Percentiles rank a stretch among this genome's conserved stretches.
Conservation (phyloP, 805 yeast species). For the Lipomyces lipofer region DNA sequence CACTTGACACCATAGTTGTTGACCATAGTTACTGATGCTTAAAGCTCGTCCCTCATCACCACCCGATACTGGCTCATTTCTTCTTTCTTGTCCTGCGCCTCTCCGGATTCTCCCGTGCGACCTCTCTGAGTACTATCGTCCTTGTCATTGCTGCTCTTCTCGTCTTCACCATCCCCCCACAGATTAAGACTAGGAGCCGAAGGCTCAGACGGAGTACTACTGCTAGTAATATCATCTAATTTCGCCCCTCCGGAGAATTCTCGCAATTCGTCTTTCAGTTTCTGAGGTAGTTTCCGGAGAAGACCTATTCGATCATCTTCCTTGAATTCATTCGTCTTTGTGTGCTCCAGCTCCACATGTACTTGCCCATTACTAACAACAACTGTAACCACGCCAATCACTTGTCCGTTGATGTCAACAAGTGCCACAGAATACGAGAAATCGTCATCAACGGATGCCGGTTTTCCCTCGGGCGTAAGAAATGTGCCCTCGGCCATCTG, state of each 20-base stretch:
- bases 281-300: slow-evolving; percentile 10
- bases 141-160: not conserved
- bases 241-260: slow-evolving; percentile 24
- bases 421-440: slow-evolving; percentile 24
- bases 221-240: slow-evolving; percentile 1
- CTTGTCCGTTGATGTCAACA: slow-evolving; percentile 20
- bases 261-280: slow-evolving; percentile 20
- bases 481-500: slow-evolving; percentile 26
- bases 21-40: too few relatives aligned
- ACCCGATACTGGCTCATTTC: too few relatives aligned
- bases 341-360: slow-evolving; percentile 16
- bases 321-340: not conserved
- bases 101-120: slow-evolving; percentile 8
- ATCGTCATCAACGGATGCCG: slow-evolving; percentile 20
- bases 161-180: not conserved
- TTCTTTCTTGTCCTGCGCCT: too few relatives aligned
- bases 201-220: not conserved
- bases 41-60: too few relatives aligned
- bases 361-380: slow-evolving; percentile 17
- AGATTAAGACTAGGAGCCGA: not conserved
- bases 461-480: slow-evolving; percentile 22
- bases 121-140: too few relatives aligned
- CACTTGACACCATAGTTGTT: too few relatives aligned
- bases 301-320: slow-evolving; percentile 5
- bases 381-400: slow-evolving; percentile 23